Evolutionary conservation across 768 basidiomycete species (phyloP), one percentile per base, ranked within the genome.

Genomic region (Paxillus ammoniavirescens): DNA sequence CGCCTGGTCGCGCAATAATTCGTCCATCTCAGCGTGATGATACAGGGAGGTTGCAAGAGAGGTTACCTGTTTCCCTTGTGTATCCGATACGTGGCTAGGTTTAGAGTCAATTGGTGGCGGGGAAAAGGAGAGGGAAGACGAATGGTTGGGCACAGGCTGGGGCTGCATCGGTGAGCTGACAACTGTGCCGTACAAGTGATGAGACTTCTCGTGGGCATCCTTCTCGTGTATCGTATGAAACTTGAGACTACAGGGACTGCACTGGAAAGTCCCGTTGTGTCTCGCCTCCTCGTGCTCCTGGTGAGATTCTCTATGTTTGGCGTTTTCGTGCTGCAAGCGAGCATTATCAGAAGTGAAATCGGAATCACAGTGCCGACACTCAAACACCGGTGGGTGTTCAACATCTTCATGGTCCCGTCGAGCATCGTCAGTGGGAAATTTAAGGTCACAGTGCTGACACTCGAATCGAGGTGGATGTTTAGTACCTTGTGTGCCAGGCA

Each of bases 331-430:
- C 1, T 47, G 8, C 30, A 40, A 30, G 14, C 54, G 55, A 0
- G 50, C 57, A 0, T 40, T 14, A 9, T 38, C 30, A 3, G 61
- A 55, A 13, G 12, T 5, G 51, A 60, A 62, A 2, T 41, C 21
- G 6, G 47, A 45, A 13, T 56, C 38, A 8, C 67, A 66, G 30
- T 60, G 23, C 17, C 12, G 47, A 30, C 61, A 65, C 14, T 28
- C n/a, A 23, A 49, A 48, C 15, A 37, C 14, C 2, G 8, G 8
- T 5, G 52, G 26, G 45, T 31, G 38, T 56, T 15, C 17, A 42
- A 9, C 31, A 8, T 33, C 31, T 12, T 33, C 31, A 33, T 33
- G 31, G 8, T 8, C 8, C 31, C 8, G 31, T 33, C 31, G 31
- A 33, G 9, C 31, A 9, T 33, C 9, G 12, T 33, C 31, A 12